These are phyloP conservation scores for Eucalyptus regnans DNA, from an alignment of 345 rosid species.

Conservation along the genomic window DNA sequence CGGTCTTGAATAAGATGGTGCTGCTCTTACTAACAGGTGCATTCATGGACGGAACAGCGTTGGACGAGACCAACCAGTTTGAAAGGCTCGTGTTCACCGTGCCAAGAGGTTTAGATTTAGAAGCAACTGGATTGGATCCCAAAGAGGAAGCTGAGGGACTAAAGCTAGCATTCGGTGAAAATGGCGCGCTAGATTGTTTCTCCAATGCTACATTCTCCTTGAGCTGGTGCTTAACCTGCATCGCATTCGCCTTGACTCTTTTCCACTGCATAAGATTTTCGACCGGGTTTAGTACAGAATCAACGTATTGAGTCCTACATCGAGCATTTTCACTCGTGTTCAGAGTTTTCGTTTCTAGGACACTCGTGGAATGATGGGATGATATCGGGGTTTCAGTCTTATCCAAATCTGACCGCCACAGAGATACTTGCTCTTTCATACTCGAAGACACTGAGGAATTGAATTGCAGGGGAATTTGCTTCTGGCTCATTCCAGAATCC, in stretches of 20 bases:
- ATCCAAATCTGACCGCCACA: neutral
- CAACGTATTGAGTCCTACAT: constrained; percentile 25
- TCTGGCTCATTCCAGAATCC: neutral
- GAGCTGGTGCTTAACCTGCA: constrained; percentile 11
- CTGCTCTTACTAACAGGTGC: neutral
- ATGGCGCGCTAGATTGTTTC: neutral
- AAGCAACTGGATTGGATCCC: neutral
- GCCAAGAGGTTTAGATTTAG: constrained; percentile 7
- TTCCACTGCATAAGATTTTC: constrained; percentile 81
- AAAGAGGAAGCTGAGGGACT: neutral
- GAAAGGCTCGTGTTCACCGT: constrained; percentile 74
- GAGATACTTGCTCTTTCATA: neutral
- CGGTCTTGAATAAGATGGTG: neutral
- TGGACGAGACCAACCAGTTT: constrained; percentile 41
- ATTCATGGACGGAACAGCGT: neutral
- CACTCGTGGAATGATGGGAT: neutral
- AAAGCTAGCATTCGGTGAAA: neutral
- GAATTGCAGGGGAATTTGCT: neutral
- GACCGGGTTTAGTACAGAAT: constrained; percentile 69
- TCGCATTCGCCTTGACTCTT: constrained; percentile 56
- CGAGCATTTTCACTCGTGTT: constrained; percentile 15
- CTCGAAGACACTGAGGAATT: constrained; percentile 5
- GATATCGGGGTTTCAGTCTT: neutral
- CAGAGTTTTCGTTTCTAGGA: neutral
- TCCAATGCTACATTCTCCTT: constrained; percentile 45